Base-by-base conservation (phyloP, 2,329 filamentous ascomycete species). In the Colletotrichum agaves region DNA sequence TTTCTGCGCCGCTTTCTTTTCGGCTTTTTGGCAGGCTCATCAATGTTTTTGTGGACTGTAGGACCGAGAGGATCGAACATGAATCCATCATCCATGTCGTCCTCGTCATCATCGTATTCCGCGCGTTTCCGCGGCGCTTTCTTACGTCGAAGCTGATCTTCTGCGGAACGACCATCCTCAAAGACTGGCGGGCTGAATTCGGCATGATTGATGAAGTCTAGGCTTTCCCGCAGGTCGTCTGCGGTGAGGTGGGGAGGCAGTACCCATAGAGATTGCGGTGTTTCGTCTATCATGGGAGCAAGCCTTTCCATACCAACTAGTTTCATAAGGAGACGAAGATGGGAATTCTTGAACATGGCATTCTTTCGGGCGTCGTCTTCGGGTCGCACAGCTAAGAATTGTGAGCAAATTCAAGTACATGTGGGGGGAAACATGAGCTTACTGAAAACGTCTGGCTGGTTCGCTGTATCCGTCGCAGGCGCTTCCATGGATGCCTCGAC, bases 341-440 rank as follows among this genome's bases (percentile, higher is more conserved):
- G 91, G 10, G 92, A 90, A 78, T 98, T 97, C 75, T 93, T 97
- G 82, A 97, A 97, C 79, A 97, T 90, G 27, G 93, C 91, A 21
- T 85, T 86, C 57, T 90, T 89, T 44, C 90, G 88, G 55, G 87
- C 84, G 50, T 92, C 88, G 46, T 87, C 88, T 64, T 91, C 88
- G 0, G 91, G 85, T 57, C 84, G 86, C 60, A 94, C 80, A 63
- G 80, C 88, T 91, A 73, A 17, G 13, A 19, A 37, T 35, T 41
- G 67, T 82, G 73, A 83, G 78, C 65, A 49, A 44, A 3, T 4
- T 72, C 70, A 44, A 21, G 11, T 15, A 19, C 7, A 27, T n/a
- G 10, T 6, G 33, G 6, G 27, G 6, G 3, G 7, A 52, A 33
- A 43, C 27, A 3, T 8, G 10, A 46, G 81, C 86, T 77, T 84